phyloP scores from a whole-genome alignment of 2,329 filamentous ascomycete species.

The Sarocladiaceae sp. region DNA sequence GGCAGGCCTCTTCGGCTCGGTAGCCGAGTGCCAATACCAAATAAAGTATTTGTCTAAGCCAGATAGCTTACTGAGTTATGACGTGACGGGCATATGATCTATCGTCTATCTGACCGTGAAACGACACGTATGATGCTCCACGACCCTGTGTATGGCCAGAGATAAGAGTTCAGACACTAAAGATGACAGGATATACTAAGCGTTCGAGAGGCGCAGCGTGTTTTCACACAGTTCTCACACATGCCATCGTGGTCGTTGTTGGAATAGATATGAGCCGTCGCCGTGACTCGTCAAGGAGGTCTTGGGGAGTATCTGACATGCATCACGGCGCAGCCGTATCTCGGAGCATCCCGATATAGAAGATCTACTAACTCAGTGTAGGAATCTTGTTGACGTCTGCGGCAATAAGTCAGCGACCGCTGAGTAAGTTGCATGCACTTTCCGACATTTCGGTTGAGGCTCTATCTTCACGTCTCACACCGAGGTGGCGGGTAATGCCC shows the following conservation, averaged over 20 bases:
- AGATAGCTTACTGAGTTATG: no score
- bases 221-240: neutral
- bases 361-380: neutral
- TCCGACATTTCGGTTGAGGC: neutral
- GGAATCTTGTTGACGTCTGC: neutral
- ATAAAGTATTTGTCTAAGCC: neutral
- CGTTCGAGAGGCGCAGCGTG: no score
- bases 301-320: slow-evolving; percentile 1
- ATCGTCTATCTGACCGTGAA: no score
- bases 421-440: neutral
- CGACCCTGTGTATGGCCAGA: neutral
- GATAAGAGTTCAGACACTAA: neutral
- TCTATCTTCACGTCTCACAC: neutral
- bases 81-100: no score
- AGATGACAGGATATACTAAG: no score
- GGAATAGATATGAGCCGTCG: no score
- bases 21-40: neutral
- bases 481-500: no score
- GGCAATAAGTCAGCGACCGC: neutral
- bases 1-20: neutral
- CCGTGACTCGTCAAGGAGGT: neutral
- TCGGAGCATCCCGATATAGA: neutral
- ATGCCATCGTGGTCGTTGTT: neutral
- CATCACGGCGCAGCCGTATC: neutral
- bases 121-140: no score